Conservation (phyloP, 2,329 filamentous ascomycete species). For the Fusarium buharicum region DNA sequence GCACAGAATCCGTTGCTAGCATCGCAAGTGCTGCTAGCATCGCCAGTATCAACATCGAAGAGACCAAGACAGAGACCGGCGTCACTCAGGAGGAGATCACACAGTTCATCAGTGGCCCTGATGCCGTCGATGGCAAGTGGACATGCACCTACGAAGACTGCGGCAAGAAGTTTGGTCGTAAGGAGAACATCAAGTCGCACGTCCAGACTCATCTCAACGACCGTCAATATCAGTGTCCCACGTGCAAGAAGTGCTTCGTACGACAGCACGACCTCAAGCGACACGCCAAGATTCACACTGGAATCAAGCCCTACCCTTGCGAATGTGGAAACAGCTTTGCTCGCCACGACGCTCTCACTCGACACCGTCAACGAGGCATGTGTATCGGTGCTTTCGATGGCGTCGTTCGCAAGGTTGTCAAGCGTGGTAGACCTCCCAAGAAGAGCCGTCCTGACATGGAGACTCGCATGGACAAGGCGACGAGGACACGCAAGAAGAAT, state of each 20-base stretch:
- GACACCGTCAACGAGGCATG: conserved; percentile 95
- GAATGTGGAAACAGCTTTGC: conserved; percentile 95
- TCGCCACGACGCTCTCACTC: conserved; percentile 91
- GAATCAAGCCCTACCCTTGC: conserved; percentile 94
- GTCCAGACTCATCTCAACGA: conserved; percentile 98
- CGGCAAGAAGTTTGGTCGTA: conserved; percentile 90
- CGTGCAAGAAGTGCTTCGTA: conserved; percentile 95
- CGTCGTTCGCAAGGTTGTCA: conserved; percentile 67
- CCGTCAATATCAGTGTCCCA: conserved; percentile 91
- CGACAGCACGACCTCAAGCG: conserved; percentile 97
- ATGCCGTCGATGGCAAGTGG: conserved; percentile 80
- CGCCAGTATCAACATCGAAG: conserved; percentile 71
- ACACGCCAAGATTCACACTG: conserved; percentile 96
- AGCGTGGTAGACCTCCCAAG: conserved; percentile 68
- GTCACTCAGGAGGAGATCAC: conserved; percentile 87
- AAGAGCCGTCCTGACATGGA: conserved; percentile 70
- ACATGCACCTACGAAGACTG: conserved; percentile 81
- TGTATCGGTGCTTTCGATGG: conserved; percentile 95
- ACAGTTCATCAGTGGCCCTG: conserved; percentile 77
- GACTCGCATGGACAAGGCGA: conserved; percentile 66
- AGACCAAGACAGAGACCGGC: conserved; percentile 79
- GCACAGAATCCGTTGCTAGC: conserved; percentile 69
- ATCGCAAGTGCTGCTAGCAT: conserved; percentile 69
- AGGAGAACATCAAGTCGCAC: conserved; percentile 98
- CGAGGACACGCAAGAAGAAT: conserved; percentile 66